Evolutionary conservation across 2,329 filamentous ascomycete genomes (phyloP).

Genomic region (Trichoderma semiorbis): DNA sequence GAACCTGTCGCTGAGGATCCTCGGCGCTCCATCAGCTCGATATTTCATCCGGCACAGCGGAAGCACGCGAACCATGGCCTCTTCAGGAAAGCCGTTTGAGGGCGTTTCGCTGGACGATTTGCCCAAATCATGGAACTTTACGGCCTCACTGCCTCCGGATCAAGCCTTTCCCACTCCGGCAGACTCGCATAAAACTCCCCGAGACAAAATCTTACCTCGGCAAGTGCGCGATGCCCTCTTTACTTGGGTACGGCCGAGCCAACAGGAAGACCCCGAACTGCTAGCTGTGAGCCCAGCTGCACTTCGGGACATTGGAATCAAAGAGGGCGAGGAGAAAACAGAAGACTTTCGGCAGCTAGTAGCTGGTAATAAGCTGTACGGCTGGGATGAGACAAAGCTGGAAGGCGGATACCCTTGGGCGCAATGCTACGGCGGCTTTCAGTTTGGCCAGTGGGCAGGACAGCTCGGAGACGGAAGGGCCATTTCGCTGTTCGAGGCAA

Average conservation of each 20-base stretch:
- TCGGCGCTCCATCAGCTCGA: constrained; percentile 27
- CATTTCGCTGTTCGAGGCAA: constrained; percentile 89
- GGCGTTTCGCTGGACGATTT: constrained; percentile 50
- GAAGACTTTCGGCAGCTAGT: constrained; percentile 75
- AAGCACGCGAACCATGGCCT: constrained; percentile 6
- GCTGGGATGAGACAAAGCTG: constrained; percentile 64
- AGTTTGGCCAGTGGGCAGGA: constrained; percentile 86
- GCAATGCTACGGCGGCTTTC: constrained; percentile 89
- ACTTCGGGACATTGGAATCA: constrained; percentile 76
- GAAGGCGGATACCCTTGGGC: constrained; percentile 91
- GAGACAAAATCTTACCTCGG: constrained; percentile 72
- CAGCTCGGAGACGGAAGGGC: constrained; percentile 93
- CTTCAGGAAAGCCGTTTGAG: constrained; percentile 18
- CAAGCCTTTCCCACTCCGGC: constrained; percentile 74
- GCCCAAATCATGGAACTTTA: constrained; percentile 64
- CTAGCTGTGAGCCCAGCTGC: constrained; percentile 77
- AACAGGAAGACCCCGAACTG: constrained; percentile 68
- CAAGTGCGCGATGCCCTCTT: constrained; percentile 82
- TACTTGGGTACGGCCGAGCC: constrained; percentile 84
- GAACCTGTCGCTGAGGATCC: constrained; percentile 34
- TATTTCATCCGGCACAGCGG: neutral
- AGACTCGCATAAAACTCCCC: constrained; percentile 75
- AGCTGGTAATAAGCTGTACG: constrained; percentile 77
- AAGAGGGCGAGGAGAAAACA: constrained; percentile 61
- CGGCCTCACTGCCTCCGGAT: constrained; percentile 70